These are phyloP conservation scores for Neonectria faginata DNA, from an alignment of 2,329 filamentous ascomycete genomes.

Conservation along the genomic window DNA sequence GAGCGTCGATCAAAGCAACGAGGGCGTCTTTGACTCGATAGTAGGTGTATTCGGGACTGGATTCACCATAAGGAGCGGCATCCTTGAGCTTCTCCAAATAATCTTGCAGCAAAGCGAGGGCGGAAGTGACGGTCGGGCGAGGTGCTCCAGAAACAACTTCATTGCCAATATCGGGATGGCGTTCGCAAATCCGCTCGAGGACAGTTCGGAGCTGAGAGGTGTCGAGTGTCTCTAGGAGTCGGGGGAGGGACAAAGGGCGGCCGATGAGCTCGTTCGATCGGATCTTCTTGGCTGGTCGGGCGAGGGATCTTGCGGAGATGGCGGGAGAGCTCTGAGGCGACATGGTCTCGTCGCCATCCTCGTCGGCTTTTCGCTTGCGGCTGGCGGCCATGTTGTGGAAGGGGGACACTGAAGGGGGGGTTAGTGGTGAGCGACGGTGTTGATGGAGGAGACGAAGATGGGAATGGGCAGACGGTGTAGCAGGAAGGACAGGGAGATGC, in stretches of 20 bases:
- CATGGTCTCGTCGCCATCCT: slow-evolving; percentile 86
- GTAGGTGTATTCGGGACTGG: slow-evolving; percentile 92
- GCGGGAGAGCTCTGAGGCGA: slow-evolving; percentile 88
- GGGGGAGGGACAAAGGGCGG: slow-evolving; percentile 67
- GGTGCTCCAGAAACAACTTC: slow-evolving; percentile 89
- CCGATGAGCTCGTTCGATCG: slow-evolving; percentile 73
- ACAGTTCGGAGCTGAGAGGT: slow-evolving; percentile 85
- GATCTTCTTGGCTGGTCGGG: slow-evolving; percentile 72
- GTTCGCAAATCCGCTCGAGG: slow-evolving; percentile 90
- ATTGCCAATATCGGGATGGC: slow-evolving; percentile 84
- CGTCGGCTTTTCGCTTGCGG: slow-evolving; percentile 88
- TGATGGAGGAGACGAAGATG: background rate
- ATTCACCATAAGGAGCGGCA: slow-evolving; percentile 87
- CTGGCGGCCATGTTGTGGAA: slow-evolving; percentile 64
- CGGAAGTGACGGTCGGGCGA: slow-evolving; percentile 84
- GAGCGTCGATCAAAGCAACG: slow-evolving; percentile 83
- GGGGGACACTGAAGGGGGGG: slow-evolving; percentile 53
- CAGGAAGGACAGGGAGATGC: slow-evolving; percentile 44
- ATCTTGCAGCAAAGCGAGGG: slow-evolving; percentile 81
- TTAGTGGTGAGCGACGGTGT: slow-evolving; percentile 37
- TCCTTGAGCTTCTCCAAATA: slow-evolving; percentile 84
- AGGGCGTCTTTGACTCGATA: slow-evolving; percentile 89
- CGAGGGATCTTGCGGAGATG: slow-evolving; percentile 74
- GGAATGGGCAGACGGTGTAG: background rate
- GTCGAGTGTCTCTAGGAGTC: slow-evolving; percentile 94